Evolutionary conservation across 2,329 filamentous ascomycete species (phyloP), one percentile per base, ranked within the genome.

Genomic region (Capronia americana): DNA sequence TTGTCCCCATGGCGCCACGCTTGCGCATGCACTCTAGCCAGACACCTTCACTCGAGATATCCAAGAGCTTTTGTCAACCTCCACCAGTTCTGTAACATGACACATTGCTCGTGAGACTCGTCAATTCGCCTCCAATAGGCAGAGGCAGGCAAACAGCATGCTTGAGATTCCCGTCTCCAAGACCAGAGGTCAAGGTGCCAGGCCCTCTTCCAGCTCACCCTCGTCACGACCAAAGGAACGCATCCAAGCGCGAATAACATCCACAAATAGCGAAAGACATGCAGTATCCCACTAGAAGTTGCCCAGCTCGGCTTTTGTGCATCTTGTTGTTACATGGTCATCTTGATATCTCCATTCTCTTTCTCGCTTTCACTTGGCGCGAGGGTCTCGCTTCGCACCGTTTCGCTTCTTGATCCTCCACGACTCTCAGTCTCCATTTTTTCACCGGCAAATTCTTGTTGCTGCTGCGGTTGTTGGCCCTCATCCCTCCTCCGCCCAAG

Each of bases 401-500:
- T 67, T 24, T 65, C 64, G 53, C 54, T 65, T 20, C 57, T 63
- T 30, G 38, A 14, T 11, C 60, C 48, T 17, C 26, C 57, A 44
- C 46, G 17, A 5, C 44, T 14, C 8, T 58, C 57, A 3, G 11
- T 32, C 17, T 66, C 60, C 55, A 64, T 59, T 38, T 68, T 70
- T 38, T 64, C 65, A 28, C 60, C 57, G 1, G 20, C 20, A 4
- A 60, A 23, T 11, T 54, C 28, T 4, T 5, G 17, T 46, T 63
- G 64, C 4, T 57, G 55, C 32, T 48, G 63, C 34, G 67, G 53
- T 26, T 67, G 51, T 20, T 58, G 61, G 32, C 66, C 61, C 7
- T 48, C 30, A 20, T 57, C 48, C 24, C 75, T 77, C 48, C 81
- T 78, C 41, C 84, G 82, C 11, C 91, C 92, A 65, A 96, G 82